These are phyloP conservation scores for Suillus americanus DNA, from an alignment of 768 basidiomycete genomes.

Conservation along the genomic window DNA sequence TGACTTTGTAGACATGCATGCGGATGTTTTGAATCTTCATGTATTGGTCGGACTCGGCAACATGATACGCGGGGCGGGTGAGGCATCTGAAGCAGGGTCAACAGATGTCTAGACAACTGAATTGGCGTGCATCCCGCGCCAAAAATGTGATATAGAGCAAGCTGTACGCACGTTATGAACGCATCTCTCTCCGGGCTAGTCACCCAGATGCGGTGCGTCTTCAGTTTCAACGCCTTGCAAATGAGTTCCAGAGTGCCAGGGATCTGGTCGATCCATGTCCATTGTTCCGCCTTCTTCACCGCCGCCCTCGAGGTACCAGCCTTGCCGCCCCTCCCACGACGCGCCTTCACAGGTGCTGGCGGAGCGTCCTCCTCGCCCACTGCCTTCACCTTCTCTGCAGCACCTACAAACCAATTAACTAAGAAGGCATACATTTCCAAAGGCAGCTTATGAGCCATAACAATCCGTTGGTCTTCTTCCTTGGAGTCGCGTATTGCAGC, in stretches of 20 bases:
- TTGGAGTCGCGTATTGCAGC: conserved; percentile 68
- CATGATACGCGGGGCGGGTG: conserved; percentile 82
- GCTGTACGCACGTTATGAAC: conserved; percentile 69
- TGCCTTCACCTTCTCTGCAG: conserved; percentile 74
- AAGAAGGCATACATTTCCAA: conserved; percentile 94
- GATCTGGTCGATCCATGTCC: conserved; percentile 82
- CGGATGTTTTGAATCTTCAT: conserved; percentile 80
- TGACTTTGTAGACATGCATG: conserved; percentile 78
- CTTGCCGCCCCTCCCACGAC: conserved; percentile 63
- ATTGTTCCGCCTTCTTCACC: conserved; percentile 48
- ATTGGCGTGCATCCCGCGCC: neutral
- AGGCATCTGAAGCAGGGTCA: conserved; percentile 61
- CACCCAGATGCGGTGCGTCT: conserved; percentile 84
- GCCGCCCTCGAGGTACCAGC: conserved; percentile 39
- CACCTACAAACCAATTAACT: conserved; percentile 85
- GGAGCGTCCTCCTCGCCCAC: conserved; percentile 47
- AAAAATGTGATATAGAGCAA: neutral
- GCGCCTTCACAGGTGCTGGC: conserved; percentile 45
- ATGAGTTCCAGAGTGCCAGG: conserved; percentile 68
- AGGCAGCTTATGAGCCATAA: conserved; percentile 63
- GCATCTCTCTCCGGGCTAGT: conserved; percentile 83
- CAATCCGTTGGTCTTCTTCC: conserved; percentile 61
- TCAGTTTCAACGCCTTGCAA: conserved; percentile 66
- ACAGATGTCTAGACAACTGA: neutral
- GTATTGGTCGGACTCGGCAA: conserved; percentile 83